A percentile compares a stretch with the other conserved stretches of the same genome.
Evolutionary conservation across 2,329 filamentous ascomycete species (phyloP).

Genomic region (Fusarium multiceps): DNA sequence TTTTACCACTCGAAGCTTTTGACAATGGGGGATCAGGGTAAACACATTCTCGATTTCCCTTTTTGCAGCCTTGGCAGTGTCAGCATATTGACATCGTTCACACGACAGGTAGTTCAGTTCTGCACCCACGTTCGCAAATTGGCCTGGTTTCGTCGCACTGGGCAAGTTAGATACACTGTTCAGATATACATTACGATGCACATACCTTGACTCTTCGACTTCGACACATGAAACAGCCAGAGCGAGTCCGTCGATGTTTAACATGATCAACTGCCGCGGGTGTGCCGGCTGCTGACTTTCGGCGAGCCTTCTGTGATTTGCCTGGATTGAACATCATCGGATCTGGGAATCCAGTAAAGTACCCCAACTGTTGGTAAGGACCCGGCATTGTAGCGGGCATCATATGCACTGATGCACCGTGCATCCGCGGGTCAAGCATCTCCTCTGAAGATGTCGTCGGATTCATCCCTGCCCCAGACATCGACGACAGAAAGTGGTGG

Average conservation of each 20-base stretch:
- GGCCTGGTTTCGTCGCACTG: slow-evolving; percentile 93
- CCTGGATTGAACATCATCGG: slow-evolving; percentile 60
- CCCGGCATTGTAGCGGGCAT: slow-evolving; percentile 52
- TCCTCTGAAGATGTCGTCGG: slow-evolving; percentile 55
- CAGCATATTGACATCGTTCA: slow-evolving; percentile 9
- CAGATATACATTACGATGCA: not conserved
- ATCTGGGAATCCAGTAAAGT: slow-evolving; percentile 63
- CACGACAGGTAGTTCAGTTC: not conserved
- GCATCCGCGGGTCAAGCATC: slow-evolving; percentile 52
- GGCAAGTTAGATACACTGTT: slow-evolving; percentile 24
- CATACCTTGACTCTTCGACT: slow-evolving; percentile 84
- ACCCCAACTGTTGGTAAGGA: slow-evolving; percentile 60
- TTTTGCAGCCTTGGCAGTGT: slow-evolving; percentile 78
- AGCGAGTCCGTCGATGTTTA: slow-evolving; percentile 92
- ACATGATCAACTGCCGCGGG: slow-evolving; percentile 72
- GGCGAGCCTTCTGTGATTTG: slow-evolving; percentile 62
- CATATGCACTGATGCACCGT: slow-evolving; percentile 48
- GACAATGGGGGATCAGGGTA: slow-evolving; percentile 78
- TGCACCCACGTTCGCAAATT: slow-evolving; percentile 77
- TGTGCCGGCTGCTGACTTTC: slow-evolving; percentile 58
- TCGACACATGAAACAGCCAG: slow-evolving; percentile 92
- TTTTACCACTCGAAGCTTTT: slow-evolving; percentile 51
- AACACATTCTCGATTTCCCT: slow-evolving; percentile 88
- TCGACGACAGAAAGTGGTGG: slow-evolving; percentile 65
- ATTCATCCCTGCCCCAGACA: slow-evolving; percentile 59